Conservation (phyloP, 192 early-diverging fungal species). For the Gonapodya prolifera region DNA sequence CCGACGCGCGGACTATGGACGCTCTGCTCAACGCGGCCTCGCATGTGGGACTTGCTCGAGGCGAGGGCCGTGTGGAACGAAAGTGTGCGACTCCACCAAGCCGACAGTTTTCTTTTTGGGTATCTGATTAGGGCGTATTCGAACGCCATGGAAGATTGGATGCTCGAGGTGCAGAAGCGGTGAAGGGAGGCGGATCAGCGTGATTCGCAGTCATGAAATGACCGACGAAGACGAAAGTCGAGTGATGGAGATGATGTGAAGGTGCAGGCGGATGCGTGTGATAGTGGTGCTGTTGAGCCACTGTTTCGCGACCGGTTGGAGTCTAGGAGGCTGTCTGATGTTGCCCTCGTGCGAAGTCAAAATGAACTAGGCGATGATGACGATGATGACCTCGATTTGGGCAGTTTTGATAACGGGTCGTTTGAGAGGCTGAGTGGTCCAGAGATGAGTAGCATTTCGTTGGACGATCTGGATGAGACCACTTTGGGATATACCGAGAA, state of each 20-base stretch:
- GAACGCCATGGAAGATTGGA: not conserved
- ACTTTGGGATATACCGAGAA: too few relatives aligned
- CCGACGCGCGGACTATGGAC: slow-evolving; percentile 69
- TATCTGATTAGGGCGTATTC: not conserved
- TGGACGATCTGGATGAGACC: too few relatives aligned
- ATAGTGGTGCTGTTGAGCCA: too few relatives aligned
- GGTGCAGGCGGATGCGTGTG: too few relatives aligned
- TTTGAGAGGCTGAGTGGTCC: too few relatives aligned
- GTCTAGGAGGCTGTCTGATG: too few relatives aligned
- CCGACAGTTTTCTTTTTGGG: not conserved
- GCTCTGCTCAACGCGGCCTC: slow-evolving; percentile 66
- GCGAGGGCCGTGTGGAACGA: slow-evolving; percentile 50
- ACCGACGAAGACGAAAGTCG: not conserved
- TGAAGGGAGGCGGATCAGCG: not conserved
- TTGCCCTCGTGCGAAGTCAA: too few relatives aligned
- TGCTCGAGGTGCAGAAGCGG: not conserved
- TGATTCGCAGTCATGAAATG: not conserved
- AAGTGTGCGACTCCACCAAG: slow-evolving; percentile 18
- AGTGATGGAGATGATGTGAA: not conserved
- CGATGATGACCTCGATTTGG: too few relatives aligned
- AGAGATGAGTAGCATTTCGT: too few relatives aligned
- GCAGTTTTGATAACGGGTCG: too few relatives aligned
- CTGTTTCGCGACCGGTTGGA: too few relatives aligned
- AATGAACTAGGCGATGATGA: too few relatives aligned
- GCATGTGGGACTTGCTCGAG: slow-evolving; percentile 50